A percentile compares a stretch with the other conserved stretches of the same genome.
Conservation (phyloP, 108 stramenopile species). For the Licmophora abbreviata region DNA sequence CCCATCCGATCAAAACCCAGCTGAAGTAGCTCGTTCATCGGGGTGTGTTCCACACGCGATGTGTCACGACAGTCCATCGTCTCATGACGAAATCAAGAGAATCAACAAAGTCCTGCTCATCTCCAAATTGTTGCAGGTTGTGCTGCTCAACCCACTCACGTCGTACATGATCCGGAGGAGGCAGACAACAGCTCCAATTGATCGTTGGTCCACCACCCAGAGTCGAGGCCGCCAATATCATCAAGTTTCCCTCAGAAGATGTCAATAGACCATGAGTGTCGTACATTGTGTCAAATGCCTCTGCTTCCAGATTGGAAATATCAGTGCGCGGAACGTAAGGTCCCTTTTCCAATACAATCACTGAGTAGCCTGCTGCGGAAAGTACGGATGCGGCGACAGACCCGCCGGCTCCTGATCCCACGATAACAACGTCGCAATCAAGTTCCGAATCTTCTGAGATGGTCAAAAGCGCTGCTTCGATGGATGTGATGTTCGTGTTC, state of each 20-base stretch:
- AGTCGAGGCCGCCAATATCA: slow-evolving; percentile 36
- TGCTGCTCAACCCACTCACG: slow-evolving; percentile 33
- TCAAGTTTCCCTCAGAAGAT: slow-evolving; percentile 24
- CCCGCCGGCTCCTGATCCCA: slow-evolving; percentile 48
- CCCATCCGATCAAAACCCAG: slow-evolving; percentile 33
- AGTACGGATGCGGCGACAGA: slow-evolving; percentile 28
- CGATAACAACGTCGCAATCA: slow-evolving; percentile 35
- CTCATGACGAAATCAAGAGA: slow-evolving; percentile 23
- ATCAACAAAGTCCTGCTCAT: slow-evolving; percentile 23
- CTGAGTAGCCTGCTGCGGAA: slow-evolving; percentile 27
- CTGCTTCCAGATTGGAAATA: slow-evolving; percentile 28
- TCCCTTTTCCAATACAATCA: slow-evolving; percentile 52
- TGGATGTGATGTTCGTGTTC: neutral
- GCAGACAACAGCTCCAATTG: slow-evolving; percentile 52
- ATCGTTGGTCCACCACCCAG: slow-evolving; percentile 49
- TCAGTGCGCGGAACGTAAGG: slow-evolving; percentile 13
- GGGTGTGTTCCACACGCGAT: slow-evolving; percentile 10
- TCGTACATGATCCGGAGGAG: slow-evolving; percentile 31
- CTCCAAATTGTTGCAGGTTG: slow-evolving; percentile 25
- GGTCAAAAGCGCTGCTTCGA: neutral
- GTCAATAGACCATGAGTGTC: slow-evolving; percentile 28
- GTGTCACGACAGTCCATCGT: slow-evolving; percentile 19
- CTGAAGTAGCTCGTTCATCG: slow-evolving; percentile 37
- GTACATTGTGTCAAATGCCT: slow-evolving; percentile 27
- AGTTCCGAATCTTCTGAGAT: neutral